phyloP scores from a whole-genome alignment of 2,329 filamentous ascomycete species.

The Chalaropsis ovoidea region DNA sequence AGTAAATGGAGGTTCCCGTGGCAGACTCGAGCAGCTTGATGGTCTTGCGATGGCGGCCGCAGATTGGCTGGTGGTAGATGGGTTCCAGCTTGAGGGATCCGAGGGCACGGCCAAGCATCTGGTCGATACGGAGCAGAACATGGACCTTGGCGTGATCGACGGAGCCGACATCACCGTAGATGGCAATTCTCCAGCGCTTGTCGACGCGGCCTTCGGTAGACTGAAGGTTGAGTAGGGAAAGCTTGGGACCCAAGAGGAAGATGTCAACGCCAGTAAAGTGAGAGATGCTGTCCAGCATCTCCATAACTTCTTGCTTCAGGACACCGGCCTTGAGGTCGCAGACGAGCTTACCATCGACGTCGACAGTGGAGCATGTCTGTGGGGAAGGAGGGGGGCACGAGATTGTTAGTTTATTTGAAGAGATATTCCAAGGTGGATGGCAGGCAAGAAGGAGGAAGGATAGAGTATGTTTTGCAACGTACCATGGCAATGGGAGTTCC shows the following conservation, averaged over 20 bases:
- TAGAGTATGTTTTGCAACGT: constrained; percentile 35
- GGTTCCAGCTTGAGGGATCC: constrained; percentile 75
- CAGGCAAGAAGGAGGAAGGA: not conserved
- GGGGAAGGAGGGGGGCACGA: not conserved
- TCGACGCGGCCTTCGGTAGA: constrained; percentile 75
- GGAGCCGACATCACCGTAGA: constrained; percentile 91
- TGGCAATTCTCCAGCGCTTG: constrained; percentile 81
- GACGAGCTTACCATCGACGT: constrained; percentile 84
- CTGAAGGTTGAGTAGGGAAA: constrained; percentile 64
- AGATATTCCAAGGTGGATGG: too few species aligned
- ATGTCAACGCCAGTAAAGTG: constrained; percentile 90
- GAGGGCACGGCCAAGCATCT: constrained; percentile 65
- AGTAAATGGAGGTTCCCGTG: constrained; percentile 95
- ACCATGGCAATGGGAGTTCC: constrained; percentile 88
- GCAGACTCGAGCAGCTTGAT: constrained; percentile 96
- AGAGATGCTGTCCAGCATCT: constrained; percentile 79
- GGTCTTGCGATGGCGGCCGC: constrained; percentile 88
- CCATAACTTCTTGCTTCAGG: constrained; percentile 64
- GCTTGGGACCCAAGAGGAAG: constrained; percentile 84
- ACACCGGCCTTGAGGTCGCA: constrained; percentile 59
- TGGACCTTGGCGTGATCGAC: constrained; percentile 95
- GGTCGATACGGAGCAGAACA: constrained; percentile 93
- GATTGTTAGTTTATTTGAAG: not conserved
- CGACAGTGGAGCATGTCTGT: constrained; percentile 84
- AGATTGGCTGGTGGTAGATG: constrained; percentile 82